Conservation (phyloP, 208 protist genomes). For the Acanthamoeba lenticulata region DNA sequence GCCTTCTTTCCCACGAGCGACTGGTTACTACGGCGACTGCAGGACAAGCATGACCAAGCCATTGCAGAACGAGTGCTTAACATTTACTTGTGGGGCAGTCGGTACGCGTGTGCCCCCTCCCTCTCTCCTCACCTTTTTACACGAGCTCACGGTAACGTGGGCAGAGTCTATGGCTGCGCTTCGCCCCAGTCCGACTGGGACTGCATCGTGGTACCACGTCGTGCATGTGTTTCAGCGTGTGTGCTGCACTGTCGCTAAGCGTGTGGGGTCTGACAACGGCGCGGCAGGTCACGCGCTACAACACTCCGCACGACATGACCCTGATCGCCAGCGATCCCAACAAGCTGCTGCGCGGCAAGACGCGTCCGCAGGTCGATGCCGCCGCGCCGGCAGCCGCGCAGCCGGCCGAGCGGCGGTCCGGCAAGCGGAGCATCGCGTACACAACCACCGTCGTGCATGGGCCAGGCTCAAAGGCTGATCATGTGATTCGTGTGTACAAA, state of each 20-base stretch:
- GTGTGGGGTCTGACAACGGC: no score
- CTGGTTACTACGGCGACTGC: neutral
- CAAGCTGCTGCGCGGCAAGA: slow-evolving; percentile 11
- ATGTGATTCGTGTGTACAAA: neutral
- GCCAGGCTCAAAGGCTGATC: neutral
- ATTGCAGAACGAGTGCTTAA: slow-evolving; percentile 22
- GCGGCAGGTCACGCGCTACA: slow-evolving; percentile 17
- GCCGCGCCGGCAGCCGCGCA: no score
- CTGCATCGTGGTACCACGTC: neutral
- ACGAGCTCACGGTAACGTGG: no score
- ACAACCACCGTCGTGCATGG: neutral
- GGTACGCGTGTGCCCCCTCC: neutral
- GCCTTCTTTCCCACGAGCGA: neutral
- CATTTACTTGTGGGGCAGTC: slow-evolving; percentile 59
- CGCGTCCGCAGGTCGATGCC: neutral
- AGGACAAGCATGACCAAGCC: neutral
- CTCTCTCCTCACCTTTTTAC: no score
- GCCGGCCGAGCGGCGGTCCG: neutral
- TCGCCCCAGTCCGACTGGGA: slow-evolving; percentile 27
- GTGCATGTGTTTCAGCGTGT: no score
- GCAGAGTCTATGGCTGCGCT: slow-evolving; percentile 58
- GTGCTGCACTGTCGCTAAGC: no score
- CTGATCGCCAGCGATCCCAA: slow-evolving; percentile 15
- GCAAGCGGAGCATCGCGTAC: neutral
- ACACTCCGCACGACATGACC: neutral